These are phyloP conservation scores for Aspergillus haitiensis DNA, from an alignment of 495 filamentous ascomycete species.

Conservation along the genomic window DNA sequence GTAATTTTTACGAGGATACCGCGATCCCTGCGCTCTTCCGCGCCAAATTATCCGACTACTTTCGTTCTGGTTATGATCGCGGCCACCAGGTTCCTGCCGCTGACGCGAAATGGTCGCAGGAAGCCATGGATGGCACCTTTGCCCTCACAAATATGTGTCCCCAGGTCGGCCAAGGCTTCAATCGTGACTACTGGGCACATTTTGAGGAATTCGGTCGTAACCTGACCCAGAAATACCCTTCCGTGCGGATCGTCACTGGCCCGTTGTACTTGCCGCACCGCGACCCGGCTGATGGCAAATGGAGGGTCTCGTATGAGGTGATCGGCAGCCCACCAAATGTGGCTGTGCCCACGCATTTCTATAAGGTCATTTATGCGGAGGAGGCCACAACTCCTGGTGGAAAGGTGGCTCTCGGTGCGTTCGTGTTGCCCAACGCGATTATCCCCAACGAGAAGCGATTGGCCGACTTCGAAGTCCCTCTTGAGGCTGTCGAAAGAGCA, in stretches of 20 bases:
- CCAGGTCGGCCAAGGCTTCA: conserved; percentile 96
- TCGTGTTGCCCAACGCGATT: conserved; percentile 90
- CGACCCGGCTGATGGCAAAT: conserved; percentile 79
- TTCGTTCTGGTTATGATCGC: conserved; percentile 76
- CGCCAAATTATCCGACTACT: conserved; percentile 88
- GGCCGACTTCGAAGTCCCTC: conserved; percentile 86
- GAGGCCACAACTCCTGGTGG: conserved; percentile 61
- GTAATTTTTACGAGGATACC: conserved; percentile 77
- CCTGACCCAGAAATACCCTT: conserved; percentile 77
- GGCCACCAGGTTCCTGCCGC: conserved; percentile 89
- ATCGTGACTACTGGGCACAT: conserved; percentile 98
- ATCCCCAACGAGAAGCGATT: conserved; percentile 85
- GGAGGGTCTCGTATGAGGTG: conserved; percentile 95
- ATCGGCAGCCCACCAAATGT: conserved; percentile 92
- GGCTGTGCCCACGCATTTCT: conserved; percentile 97
- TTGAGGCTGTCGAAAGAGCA: conserved; percentile 89
- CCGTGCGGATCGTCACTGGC: conserved; percentile 87
- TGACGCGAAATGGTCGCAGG: conserved; percentile 92
- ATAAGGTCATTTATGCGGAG: conserved; percentile 96
- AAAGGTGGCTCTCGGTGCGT: conserved; percentile 86
- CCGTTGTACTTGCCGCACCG: conserved; percentile 86
- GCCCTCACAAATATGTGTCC: conserved; percentile 94
- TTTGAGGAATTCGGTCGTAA: conserved; percentile 95
- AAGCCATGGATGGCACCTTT: conserved; percentile 93
- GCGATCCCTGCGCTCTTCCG: conserved; percentile 82